Conservation (phyloP, 345 rosid species). For the Sisymbrium irio region DNA sequence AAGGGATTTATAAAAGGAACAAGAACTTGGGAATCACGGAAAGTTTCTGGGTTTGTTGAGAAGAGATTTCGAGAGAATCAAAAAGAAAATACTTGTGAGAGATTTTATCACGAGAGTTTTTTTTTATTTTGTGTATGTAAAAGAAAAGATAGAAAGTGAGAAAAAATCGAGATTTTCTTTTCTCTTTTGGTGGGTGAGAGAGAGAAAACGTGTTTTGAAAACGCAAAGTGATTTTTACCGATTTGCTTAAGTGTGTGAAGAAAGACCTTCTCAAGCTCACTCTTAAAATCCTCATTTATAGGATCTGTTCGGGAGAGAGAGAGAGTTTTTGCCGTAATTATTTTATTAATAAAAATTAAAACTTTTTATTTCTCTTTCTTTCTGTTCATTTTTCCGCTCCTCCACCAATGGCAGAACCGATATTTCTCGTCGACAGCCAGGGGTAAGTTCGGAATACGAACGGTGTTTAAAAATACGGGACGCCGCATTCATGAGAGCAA, state of each 20-base stretch:
- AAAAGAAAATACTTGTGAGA: not conserved
- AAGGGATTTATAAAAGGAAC: not conserved
- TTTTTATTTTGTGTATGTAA: not conserved
- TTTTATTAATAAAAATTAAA: not conserved
- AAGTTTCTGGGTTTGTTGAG: conserved; percentile 24
- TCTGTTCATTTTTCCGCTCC: conserved; percentile 21
- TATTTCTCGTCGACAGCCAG: not conserved
- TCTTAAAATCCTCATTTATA: conserved; percentile 31
- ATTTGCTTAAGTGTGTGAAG: not conserved
- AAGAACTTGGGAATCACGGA: conserved; percentile 15
- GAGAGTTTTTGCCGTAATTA: conserved; percentile 1
- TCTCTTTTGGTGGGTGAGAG: conserved; percentile 7
- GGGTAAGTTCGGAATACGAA: not conserved
- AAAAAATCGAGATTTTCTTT: not conserved
- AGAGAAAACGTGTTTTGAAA: conserved; percentile 20
- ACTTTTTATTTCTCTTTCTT: not conserved
- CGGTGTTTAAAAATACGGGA: conserved; percentile 5
- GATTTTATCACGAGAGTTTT: conserved; percentile 9
- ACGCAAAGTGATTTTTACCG: not conserved
- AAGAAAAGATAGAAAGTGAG: too few relatives aligned
- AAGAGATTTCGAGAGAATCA: conserved; percentile 16
- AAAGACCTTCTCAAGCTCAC: conserved; percentile 22
- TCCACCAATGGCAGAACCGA: conserved; percentile 13
- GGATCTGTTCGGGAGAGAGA: conserved; percentile 10
- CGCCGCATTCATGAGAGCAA: conserved; percentile 46